A percentile compares a stretch with the other conserved stretches of the same genome.
phyloP scores from a whole-genome alignment of 75 land plant species.

The Picea sitchensis region DNA sequence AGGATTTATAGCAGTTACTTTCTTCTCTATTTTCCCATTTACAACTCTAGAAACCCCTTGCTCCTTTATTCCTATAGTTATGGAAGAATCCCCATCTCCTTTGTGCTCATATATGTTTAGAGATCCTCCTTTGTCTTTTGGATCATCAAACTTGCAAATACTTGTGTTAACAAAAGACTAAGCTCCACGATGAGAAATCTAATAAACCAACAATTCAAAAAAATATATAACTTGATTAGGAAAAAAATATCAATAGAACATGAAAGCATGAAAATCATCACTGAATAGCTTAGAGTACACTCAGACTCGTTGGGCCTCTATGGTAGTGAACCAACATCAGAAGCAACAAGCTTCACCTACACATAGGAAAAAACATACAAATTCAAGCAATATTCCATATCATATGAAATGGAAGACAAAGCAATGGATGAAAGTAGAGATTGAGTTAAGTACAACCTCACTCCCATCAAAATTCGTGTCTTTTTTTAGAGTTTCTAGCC shows the following conservation, averaged over 20 bases:
- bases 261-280: background rate
- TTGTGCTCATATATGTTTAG: background rate
- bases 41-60: slow-evolving; percentile 13
- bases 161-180: slow-evolving; percentile 81
- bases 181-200: background rate
- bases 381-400: background rate
- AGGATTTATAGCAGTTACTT: slow-evolving; percentile 22
- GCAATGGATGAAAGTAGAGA: background rate
- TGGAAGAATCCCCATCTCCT: background rate
- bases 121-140: slow-evolving; percentile 25
- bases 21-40: slow-evolving; percentile 11
- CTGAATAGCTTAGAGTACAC: slow-evolving; percentile 43
- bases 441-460: slow-evolving; percentile 13
- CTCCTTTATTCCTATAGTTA: background rate
- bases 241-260: background rate
- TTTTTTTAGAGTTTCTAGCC: background rate
- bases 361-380: background rate
- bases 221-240: background rate
- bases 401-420: background rate
- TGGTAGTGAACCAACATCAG: slow-evolving; percentile 27
- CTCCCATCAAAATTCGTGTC: background rate
- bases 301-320: slow-evolving; percentile 61
- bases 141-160: slow-evolving; percentile 78
- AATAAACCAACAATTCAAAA: slow-evolving; percentile 4
- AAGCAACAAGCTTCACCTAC: slow-evolving; percentile 17